Base-by-base conservation (phyloP, 805 yeast species). In the Starmera caribaea region DNA sequence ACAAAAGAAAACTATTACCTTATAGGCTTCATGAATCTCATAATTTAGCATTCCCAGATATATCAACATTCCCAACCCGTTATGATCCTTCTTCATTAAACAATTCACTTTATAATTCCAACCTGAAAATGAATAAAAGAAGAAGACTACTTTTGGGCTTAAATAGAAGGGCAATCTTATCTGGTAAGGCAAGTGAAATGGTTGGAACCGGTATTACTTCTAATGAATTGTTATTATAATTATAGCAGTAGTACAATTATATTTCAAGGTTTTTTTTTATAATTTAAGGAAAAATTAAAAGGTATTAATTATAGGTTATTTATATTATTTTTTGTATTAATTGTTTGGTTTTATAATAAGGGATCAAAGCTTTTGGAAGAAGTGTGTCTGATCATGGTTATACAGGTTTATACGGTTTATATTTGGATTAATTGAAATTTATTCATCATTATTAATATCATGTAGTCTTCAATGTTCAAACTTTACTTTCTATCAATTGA, bases 11-110 rank as follows among this genome's bases (percentile, higher is more conserved):
- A 24, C 27, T 43, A 34, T 39, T 54, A 29, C 54, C 50, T 17
- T 53, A 53, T 30, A 54, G 58, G 46, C 57, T 51, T 27, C 49
- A 54, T 36, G 58, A 54, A 31, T 50, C 44, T 31, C 58, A 54
- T 41, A 54, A 54, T 35, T 32, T 54, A 33, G 58, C 58, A 9
- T 54, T 54, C 37, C 51, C 57, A 13, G 58, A 54, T 32, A 54
- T 51, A 17, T 47, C 55, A 14, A 48, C 55, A 3, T 54, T 53
- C 48, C 58, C 58, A 28, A 33, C 53, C 16, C 47, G 58, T 38
- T 53, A 36, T 35, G 55, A 54, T 40, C 55, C 57, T 26, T 26
- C 42, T 16, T 35, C 39, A 6, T 13, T 36, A 16, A 44, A 35
- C 10, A 44, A 24, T 39, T 37, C 34, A 29, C 40, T 35, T 24